Evolutionary conservation across 176 grass and related monocot genomes (phyloP).

Genomic region (Raddia guianensis): DNA sequence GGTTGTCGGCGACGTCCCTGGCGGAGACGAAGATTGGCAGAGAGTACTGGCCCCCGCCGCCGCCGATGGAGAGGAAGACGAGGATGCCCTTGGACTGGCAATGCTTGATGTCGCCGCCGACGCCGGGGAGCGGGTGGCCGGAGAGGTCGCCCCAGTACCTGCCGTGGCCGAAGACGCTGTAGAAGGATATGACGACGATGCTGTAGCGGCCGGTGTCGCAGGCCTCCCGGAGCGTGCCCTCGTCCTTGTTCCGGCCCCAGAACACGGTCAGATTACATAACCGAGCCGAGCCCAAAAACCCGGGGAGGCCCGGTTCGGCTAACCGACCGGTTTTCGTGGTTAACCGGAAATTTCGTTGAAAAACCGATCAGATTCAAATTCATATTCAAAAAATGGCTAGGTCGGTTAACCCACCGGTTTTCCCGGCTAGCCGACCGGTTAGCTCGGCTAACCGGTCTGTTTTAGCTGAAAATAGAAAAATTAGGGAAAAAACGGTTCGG

Average conservation of each 20-base stretch:
- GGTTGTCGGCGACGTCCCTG: slow-evolving; percentile 23
- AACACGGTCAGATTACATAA: too few species aligned
- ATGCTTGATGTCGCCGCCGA: slow-evolving; percentile 35
- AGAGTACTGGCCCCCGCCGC: slow-evolving; percentile 10
- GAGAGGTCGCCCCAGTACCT: slow-evolving; percentile 27
- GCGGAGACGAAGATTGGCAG: neutral
- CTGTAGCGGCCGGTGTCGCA: slow-evolving; percentile 23
- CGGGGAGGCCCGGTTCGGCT: too few species aligned
- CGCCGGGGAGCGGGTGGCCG: neutral
- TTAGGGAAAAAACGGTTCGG: too few species aligned
- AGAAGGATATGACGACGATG: slow-evolving; percentile 3
- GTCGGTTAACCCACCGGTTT: too few species aligned
- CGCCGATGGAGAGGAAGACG: slow-evolving; percentile 33
- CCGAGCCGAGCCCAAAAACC: too few species aligned
- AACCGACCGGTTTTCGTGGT: too few species aligned
- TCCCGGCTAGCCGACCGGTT: too few species aligned
- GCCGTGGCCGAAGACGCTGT: slow-evolving; percentile 21
- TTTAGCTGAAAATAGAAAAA: too few species aligned
- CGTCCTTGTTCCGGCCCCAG: slow-evolving; percentile 28
- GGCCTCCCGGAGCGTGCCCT: slow-evolving; percentile 19
- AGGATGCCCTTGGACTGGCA: slow-evolving; percentile 15
- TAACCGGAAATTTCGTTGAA: too few species aligned
- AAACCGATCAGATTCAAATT: too few species aligned
- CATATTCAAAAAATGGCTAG: too few species aligned
- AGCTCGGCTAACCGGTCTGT: too few species aligned